Evolutionary conservation across 2,329 filamentous ascomycete genomes (phyloP).

Genomic region (Colletotrichum orchidophilum): DNA sequence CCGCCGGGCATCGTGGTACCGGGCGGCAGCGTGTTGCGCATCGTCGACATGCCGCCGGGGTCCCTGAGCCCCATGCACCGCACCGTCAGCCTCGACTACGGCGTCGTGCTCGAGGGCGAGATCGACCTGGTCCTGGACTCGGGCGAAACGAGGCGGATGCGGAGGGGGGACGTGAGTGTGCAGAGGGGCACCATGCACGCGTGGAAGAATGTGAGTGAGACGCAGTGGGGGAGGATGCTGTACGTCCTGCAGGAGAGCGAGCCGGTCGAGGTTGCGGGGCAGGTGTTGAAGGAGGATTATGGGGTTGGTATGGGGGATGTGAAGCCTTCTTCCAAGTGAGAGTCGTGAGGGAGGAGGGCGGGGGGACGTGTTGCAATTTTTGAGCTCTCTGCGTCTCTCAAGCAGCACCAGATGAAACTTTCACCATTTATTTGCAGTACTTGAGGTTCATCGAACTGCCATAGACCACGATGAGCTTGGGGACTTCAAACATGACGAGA

Average conservation of each 20-base stretch:
- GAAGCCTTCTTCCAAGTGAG: constrained; percentile 26
- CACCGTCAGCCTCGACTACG: constrained; percentile 64
- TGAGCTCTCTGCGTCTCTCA: too few species aligned
- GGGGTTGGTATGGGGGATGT: constrained; percentile 35
- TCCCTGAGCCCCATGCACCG: constrained; percentile 57
- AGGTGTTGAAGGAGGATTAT: constrained; percentile 32
- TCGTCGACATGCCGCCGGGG: constrained; percentile 57
- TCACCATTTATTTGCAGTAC: background rate
- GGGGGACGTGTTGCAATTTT: too few species aligned
- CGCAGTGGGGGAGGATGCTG: constrained; percentile 56
- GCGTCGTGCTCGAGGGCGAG: constrained; percentile 63
- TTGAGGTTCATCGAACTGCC: too few species aligned
- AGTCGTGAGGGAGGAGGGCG: too few species aligned
- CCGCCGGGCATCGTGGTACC: constrained; percentile 42
- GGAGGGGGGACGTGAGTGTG: constrained; percentile 62
- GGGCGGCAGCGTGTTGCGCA: constrained; percentile 54
- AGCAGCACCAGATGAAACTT: too few species aligned
- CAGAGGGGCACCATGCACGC: constrained; percentile 65
- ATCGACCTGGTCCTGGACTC: constrained; percentile 62
- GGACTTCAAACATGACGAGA: too few species aligned
- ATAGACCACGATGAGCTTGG: too few species aligned
- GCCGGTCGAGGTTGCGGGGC: constrained; percentile 18
- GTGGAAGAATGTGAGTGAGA: constrained; percentile 57
- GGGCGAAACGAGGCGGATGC: constrained; percentile 56
- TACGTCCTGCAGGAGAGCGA: constrained; percentile 46